phyloP scores from a whole-genome alignment of 2,329 filamentous ascomycete genomes.

The Metarhizium album region DNA sequence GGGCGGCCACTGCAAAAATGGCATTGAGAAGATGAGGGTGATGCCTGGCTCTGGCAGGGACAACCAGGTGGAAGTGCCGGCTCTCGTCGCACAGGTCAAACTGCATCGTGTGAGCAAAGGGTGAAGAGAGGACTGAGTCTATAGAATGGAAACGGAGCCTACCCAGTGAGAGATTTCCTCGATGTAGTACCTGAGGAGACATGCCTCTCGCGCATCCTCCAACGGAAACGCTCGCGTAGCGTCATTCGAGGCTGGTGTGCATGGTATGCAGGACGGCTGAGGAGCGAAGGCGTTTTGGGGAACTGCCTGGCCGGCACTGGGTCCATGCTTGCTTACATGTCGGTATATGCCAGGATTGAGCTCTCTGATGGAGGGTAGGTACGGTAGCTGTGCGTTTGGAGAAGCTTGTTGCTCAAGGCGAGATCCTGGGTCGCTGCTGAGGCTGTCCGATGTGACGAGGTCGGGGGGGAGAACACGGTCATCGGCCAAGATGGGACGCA shows the following conservation, averaged over 20 bases:
- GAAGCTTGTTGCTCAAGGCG: not conserved
- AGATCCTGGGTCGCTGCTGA: not conserved
- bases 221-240: constrained; percentile 18
- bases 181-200: constrained; percentile 27
- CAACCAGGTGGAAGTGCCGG: constrained; percentile 28
- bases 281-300: not conserved
- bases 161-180: constrained; percentile 31
- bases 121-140: not conserved
- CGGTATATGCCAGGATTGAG: not conserved
- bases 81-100: constrained; percentile 30
- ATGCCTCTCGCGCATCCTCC: constrained; percentile 25
- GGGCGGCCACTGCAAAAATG: constrained; percentile 29
- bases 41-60: constrained; percentile 22
- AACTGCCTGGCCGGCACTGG: not conserved
- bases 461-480: not conserved
- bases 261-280: not conserved
- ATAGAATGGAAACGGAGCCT: not conserved
- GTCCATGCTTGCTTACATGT: not conserved
- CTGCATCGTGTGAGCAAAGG: constrained; percentile 13
- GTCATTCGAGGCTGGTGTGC: not conserved
- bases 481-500: not conserved
- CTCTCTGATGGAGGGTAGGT: constrained; percentile 1
- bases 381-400: not conserved
- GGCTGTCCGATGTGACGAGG: constrained; percentile 1
- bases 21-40: constrained; percentile 28